A percentile compares a stretch with the other conserved stretches of the same genome.
Evolutionary conservation across 2,329 filamentous ascomycete species (phyloP).

Genomic region (Thielaviopsis punctulata): DNA sequence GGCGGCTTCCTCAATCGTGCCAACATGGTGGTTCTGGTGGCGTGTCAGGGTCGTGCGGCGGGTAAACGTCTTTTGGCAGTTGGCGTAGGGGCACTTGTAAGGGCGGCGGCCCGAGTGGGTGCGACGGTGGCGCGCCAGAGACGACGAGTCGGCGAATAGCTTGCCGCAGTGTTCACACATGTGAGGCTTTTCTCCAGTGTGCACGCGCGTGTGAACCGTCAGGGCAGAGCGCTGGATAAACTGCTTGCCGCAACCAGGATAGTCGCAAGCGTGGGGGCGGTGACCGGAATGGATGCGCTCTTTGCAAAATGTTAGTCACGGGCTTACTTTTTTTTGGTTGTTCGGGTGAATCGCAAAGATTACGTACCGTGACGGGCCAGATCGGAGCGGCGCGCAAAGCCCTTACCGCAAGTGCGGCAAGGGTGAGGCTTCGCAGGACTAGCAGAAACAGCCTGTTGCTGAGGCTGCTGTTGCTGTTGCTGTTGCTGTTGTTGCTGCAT

Average conservation of each 20-base stretch:
- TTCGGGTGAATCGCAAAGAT: background rate
- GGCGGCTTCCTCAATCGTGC: conserved; percentile 85
- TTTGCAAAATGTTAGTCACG: conserved; percentile 29
- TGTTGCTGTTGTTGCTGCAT: conserved; percentile 20
- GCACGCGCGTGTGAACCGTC: conserved; percentile 87
- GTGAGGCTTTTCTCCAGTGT: conserved; percentile 96
- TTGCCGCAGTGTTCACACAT: conserved; percentile 95
- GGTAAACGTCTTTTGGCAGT: conserved; percentile 97
- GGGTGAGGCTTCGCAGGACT: conserved; percentile 53
- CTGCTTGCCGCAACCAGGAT: conserved; percentile 74
- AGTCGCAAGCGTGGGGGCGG: conserved; percentile 83
- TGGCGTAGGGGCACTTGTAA: conserved; percentile 93
- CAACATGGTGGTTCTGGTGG: conserved; percentile 90
- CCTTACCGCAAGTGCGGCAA: conserved; percentile 78
- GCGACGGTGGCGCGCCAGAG: conserved; percentile 76
- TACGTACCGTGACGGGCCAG: conserved; percentile 77
- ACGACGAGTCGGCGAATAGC: conserved; percentile 95
- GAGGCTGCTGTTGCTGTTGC: conserved; percentile 18
- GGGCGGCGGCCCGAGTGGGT: conserved; percentile 92
- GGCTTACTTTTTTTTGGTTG: too few relatives aligned
- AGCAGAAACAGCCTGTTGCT: conserved; percentile 13
- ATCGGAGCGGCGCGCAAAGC: conserved; percentile 85
- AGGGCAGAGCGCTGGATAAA: conserved; percentile 94
- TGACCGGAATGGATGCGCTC: conserved; percentile 91
- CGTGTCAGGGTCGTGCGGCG: conserved; percentile 85